phyloP scores from a whole-genome alignment of 1,139 yeast species.

The Nematodospora anomalae region DNA sequence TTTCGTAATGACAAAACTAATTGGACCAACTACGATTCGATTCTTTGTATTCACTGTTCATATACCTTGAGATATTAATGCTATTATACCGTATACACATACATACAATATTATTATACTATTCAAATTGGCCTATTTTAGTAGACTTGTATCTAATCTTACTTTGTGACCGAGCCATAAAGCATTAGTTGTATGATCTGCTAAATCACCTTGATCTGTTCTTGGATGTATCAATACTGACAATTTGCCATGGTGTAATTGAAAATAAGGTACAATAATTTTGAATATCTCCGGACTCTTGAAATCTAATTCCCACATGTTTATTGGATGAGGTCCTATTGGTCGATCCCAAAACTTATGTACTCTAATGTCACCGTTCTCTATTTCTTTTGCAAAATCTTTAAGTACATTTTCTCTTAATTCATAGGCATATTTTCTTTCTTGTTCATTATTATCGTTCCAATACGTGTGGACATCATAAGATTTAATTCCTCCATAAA shows the following conservation, averaged over 20 bases:
- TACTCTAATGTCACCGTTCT: constrained; percentile 42
- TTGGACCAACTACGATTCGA: too few species aligned
- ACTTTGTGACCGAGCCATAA: constrained; percentile 52
- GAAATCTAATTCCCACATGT: constrained; percentile 46
- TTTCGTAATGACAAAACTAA: too few species aligned
- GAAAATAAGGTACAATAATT: constrained; percentile 39
- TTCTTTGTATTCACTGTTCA: too few species aligned
- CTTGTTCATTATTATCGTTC: constrained; percentile 35
- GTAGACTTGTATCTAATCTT: constrained; percentile 18
- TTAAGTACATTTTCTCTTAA: constrained; percentile 41
- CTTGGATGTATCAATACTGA: constrained; percentile 58
- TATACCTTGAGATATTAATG: too few species aligned
- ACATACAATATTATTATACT: too few species aligned
- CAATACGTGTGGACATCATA: constrained; percentile 61
- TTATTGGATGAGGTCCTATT: constrained; percentile 58
- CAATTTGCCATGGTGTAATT: constrained; percentile 50
- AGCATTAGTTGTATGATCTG: constrained; percentile 54
- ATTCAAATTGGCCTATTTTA: too few species aligned
- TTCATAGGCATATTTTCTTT: constrained; percentile 35
- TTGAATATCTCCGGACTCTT: constrained; percentile 30
- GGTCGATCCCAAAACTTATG: constrained; percentile 50
- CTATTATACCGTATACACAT: too few species aligned
- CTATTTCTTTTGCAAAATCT: constrained; percentile 49
- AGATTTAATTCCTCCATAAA: constrained; percentile 35
- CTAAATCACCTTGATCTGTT: constrained; percentile 37